A percentile compares a stretch with the other conserved stretches of the same genome.
phyloP scores from a whole-genome alignment of 306 rosid genomes.

The Casuarina equisetifolia region DNA sequence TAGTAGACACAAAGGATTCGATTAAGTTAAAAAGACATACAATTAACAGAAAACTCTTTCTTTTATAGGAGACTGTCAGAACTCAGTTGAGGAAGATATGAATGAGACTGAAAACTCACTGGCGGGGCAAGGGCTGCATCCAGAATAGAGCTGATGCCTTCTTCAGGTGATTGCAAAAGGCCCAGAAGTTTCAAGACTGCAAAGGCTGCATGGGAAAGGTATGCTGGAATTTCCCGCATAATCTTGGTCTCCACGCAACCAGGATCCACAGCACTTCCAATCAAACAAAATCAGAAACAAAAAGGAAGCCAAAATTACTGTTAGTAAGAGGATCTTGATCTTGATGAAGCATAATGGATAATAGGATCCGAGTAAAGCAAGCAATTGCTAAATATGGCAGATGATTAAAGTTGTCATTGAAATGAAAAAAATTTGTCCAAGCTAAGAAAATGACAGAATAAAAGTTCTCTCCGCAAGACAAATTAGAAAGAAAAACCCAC shows the following conservation, averaged over 20 bases:
- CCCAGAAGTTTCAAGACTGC: conserved; percentile 42
- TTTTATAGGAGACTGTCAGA: neutral
- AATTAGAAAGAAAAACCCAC: neutral
- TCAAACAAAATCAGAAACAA: conserved; percentile 30
- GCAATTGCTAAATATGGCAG: neutral
- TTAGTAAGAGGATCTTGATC: conserved; percentile 11
- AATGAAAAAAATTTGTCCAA: conserved; percentile 8
- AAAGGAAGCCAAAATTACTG: conserved; percentile 19
- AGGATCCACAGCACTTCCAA: conserved; percentile 74
- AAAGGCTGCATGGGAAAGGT: conserved; percentile 48
- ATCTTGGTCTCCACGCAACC: conserved; percentile 74
- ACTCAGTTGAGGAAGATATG: neutral
- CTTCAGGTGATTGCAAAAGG: conserved; percentile 63
- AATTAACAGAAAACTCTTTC: neutral
- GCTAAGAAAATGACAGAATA: conserved; percentile 19
- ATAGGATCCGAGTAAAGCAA: conserved; percentile 8
- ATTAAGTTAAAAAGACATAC: neutral
- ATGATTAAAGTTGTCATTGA: conserved; percentile 7
- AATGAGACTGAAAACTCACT: conserved; percentile 40
- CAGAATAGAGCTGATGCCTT: conserved; percentile 53
- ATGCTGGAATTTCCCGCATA: conserved; percentile 74
- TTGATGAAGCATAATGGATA: conserved; percentile 12
- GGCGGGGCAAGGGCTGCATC: conserved; percentile 82
- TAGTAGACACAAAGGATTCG: neutral
- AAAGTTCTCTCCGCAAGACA: neutral